A percentile compares a stretch with the other conserved stretches of the same genome.
Evolutionary conservation across 2,329 filamentous ascomycete genomes (phyloP).

Genomic region (Phaeoacremonium minimum): DNA sequence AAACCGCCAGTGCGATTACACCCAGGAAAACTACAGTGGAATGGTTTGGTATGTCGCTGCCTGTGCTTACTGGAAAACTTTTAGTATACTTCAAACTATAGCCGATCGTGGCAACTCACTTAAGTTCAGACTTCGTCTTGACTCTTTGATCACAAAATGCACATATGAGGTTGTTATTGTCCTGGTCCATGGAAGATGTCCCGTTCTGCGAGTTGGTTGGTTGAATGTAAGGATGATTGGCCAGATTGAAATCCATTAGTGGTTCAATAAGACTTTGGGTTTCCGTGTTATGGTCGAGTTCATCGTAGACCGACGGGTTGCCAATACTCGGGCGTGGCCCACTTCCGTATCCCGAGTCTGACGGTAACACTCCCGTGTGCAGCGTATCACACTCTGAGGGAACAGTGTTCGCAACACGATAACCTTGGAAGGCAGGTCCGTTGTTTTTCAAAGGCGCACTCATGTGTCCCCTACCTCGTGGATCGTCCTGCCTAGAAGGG

Average conservation of each 20-base stretch:
- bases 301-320: slow-evolving; percentile 37
- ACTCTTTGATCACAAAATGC: slow-evolving; percentile 31
- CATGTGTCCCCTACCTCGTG: slow-evolving; percentile 1
- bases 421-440: slow-evolving; percentile 1
- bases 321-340: slow-evolving; percentile 35
- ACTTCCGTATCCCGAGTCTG: slow-evolving; percentile 45
- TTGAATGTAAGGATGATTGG: background rate
- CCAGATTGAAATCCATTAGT: slow-evolving; percentile 20
- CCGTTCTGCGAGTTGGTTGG: background rate
- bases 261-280: slow-evolving; percentile 30
- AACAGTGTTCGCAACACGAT: slow-evolving; percentile 4
- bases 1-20: slow-evolving; percentile 66
- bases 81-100: slow-evolving; percentile 11
- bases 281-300: slow-evolving; percentile 32
- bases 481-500: background rate
- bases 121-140: slow-evolving; percentile 52
- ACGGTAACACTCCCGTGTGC: slow-evolving; percentile 23
- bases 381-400: slow-evolving; percentile 14
- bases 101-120: slow-evolving; percentile 30
- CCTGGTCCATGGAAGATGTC: background rate
- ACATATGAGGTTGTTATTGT: slow-evolving; percentile 23
- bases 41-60: slow-evolving; percentile 65
- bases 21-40: slow-evolving; percentile 51
- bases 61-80: slow-evolving; percentile 62
- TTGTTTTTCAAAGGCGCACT: background rate